Evolutionary conservation across 2,329 filamentous ascomycete species (phyloP).

Genomic region (Triangularia verruculosa): DNA sequence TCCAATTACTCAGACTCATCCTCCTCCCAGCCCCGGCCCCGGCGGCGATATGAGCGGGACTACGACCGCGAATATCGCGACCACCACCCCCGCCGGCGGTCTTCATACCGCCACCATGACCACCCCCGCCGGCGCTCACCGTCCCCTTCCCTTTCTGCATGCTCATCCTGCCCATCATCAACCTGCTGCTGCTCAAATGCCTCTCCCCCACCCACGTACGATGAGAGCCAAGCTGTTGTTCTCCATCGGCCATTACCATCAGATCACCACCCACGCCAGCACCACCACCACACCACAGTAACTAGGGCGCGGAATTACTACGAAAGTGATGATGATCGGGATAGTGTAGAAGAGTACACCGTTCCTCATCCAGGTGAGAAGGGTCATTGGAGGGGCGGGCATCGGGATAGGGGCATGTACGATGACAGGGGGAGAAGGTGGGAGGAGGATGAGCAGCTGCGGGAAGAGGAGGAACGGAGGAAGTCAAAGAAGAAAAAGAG

Average conservation of each 20-base stretch:
- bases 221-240: neutral
- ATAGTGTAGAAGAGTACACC: neutral
- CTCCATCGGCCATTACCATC: neutral
- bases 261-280: neutral
- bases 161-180: neutral
- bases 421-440: neutral
- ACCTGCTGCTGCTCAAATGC: neutral
- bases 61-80: neutral
- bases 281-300: neutral
- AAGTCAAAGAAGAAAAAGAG: neutral
- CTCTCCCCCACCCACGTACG: neutral
- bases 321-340: neutral
- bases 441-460: too few species aligned
- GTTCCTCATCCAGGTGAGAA: neutral
- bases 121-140: neutral
- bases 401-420: neutral
- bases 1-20: neutral
- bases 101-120: neutral
- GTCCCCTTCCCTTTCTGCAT: neutral
- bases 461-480: neutral
- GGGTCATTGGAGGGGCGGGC: neutral
- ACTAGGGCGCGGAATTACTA: neutral
- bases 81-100: neutral
- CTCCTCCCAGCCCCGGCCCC: neutral
- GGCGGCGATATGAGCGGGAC: neutral